These are phyloP conservation scores for Diversispora eburnea DNA, from an alignment of 192 early-diverging fungal genomes.

Conservation along the genomic window DNA sequence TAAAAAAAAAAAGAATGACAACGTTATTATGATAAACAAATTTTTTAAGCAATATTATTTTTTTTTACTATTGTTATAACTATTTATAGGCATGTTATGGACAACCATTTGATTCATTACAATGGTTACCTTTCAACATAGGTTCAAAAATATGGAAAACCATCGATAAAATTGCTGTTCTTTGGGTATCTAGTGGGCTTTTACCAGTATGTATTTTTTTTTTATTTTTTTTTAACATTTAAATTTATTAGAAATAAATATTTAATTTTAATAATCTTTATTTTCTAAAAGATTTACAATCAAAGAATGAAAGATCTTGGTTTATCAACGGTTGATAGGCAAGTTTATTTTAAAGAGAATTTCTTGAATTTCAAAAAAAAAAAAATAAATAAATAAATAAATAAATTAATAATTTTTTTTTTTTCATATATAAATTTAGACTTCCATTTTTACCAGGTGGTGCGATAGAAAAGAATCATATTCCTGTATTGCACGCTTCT, in stretches of 20 bases:
- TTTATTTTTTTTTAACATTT: neutral
- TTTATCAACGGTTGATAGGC: neutral
- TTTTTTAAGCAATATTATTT: no score
- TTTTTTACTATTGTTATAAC: no score
- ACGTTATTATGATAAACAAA: neutral
- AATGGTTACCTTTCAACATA: constrained; percentile 12
- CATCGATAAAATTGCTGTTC: neutral
- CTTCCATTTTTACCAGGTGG: neutral
- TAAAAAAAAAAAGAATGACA: neutral
- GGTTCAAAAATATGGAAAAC: constrained; percentile 15
- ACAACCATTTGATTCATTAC: constrained; percentile 6
- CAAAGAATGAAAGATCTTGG: constrained; percentile 12
- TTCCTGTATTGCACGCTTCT: neutral
- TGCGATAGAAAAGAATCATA: neutral
- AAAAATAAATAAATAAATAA: neutral
- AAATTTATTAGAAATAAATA: neutral
- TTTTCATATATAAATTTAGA: neutral
- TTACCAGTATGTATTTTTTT: constrained; percentile 19
- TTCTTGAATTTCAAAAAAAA: no score
- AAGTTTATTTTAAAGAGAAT: neutral
- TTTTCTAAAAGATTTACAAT: constrained; percentile 7
- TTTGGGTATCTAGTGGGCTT: neutral
- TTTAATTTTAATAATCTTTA: neutral
- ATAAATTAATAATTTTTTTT: no score
- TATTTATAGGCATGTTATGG: constrained; percentile 4